A percentile compares a stretch with the other conserved stretches of the same genome.
These are phyloP conservation scores for Lactarius sp. DNA, from an alignment of 768 basidiomycete species.

Conservation along the genomic window DNA sequence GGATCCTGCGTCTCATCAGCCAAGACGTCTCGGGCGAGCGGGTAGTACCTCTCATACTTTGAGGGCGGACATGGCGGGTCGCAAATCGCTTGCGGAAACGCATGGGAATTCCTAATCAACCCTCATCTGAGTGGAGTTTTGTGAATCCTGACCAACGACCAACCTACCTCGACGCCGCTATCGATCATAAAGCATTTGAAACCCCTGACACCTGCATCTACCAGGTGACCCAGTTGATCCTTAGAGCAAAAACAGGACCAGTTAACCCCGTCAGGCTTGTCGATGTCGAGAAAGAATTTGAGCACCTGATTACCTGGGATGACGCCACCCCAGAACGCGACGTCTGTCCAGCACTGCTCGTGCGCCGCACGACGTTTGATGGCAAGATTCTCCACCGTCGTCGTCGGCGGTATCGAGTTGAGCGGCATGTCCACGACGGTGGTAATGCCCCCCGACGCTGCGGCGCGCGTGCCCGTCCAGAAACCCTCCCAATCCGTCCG, in stretches of 20 bases:
- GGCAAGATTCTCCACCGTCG: conserved; percentile 70
- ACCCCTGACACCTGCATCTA: conserved; percentile 80
- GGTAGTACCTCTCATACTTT: conserved; percentile 43
- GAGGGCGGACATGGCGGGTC: conserved; percentile 65
- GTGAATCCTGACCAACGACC: not conserved
- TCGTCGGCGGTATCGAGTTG: conserved; percentile 95
- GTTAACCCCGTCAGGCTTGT: not conserved
- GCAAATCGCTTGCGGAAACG: conserved; percentile 66
- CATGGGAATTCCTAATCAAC: conserved; percentile 80
- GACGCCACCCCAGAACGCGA: conserved; percentile 93
- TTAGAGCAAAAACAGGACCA: conserved; percentile 30
- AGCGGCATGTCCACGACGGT: conserved; percentile 97
- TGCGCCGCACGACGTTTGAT: conserved; percentile 65
- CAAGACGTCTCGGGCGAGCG: not conserved
- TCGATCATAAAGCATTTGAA: conserved; percentile 98
- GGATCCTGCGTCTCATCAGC: conserved; percentile 44
- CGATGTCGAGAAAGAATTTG: not conserved
- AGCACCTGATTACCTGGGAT: conserved; percentile 85
- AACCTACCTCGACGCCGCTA: conserved; percentile 82
- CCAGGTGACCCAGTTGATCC: conserved; percentile 69
- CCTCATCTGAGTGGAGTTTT: not conserved
- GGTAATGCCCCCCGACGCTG: conserved; percentile 91
- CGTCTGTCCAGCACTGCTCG: conserved; percentile 72
- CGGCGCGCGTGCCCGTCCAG: conserved; percentile 84
- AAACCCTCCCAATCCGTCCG: conserved; percentile 95